Conservation (phyloP, 2,329 filamentous ascomycete species). For the Talaromyces sp. region DNA sequence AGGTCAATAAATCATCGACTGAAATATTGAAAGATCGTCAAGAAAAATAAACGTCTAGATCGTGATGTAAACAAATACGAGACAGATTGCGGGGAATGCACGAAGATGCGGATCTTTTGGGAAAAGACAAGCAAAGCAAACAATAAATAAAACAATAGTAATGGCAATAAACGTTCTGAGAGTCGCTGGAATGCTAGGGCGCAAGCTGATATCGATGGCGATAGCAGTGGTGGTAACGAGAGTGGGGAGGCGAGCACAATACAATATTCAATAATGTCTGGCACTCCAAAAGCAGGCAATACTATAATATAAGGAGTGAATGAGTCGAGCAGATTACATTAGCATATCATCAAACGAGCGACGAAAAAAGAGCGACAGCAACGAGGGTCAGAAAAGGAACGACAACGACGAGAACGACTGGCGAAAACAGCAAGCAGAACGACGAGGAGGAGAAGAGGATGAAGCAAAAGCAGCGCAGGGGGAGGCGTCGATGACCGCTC, state of each 20-base stretch:
- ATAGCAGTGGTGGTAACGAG: constrained; percentile 10
- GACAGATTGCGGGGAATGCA: neutral
- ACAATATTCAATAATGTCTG: neutral
- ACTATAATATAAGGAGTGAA: constrained; percentile 1
- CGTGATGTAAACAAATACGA: constrained; percentile 6
- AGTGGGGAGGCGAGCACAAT: constrained; percentile 8
- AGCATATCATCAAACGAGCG: constrained; percentile 3
- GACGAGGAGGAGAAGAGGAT: constrained; percentile 4
- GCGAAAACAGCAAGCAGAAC: constrained; percentile 10
- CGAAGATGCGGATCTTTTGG: neutral
- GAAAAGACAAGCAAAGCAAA: constrained; percentile 3
- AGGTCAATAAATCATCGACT: constrained; percentile 7
- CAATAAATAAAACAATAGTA: constrained; percentile 13
- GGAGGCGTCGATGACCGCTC: neutral
- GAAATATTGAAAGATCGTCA: constrained; percentile 10
- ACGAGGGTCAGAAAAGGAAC: constrained; percentile 12
- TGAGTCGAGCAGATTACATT: constrained; percentile 7
- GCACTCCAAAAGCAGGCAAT: constrained; percentile 2
- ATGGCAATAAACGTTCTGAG: constrained; percentile 9
- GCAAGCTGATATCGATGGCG: constrained; percentile 1
- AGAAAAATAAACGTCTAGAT: constrained; percentile 8
- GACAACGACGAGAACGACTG: constrained; percentile 13
- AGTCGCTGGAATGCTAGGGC: constrained; percentile 13
- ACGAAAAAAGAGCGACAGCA: constrained; percentile 10
- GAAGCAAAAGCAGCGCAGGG: constrained; percentile 6